Evolutionary conservation across 305 asterid genomes (phyloP).

Genomic region (Solanum hybrid): DNA sequence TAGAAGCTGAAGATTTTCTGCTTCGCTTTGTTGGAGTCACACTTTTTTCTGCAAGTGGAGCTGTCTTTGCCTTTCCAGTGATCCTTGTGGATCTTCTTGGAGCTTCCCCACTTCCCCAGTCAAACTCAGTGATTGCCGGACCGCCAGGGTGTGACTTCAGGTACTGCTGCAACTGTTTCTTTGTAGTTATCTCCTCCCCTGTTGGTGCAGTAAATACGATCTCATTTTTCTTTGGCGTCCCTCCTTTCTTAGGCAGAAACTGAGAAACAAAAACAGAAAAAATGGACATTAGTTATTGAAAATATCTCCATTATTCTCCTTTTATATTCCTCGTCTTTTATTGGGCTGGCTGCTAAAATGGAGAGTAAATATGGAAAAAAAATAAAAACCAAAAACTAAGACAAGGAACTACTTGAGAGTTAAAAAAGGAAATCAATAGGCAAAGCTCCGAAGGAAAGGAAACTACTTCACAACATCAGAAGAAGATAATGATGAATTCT

Average conservation of each 20-base stretch:
- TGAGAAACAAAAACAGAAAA: background rate
- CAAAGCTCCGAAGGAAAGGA: background rate
- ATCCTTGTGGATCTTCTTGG: slow-evolving; percentile 51
- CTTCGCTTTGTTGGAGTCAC: slow-evolving; percentile 24
- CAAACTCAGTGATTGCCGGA: slow-evolving; percentile 30
- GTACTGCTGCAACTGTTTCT: slow-evolving; percentile 35
- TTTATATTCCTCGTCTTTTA: background rate
- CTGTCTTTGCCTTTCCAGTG: slow-evolving; percentile 28
- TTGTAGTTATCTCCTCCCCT: slow-evolving; percentile 38
- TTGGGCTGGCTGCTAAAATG: background rate
- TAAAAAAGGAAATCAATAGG: background rate
- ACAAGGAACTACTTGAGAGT: background rate
- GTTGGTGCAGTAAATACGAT: slow-evolving; percentile 42
- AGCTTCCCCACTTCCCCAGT: slow-evolving; percentile 47
- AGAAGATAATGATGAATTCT: background rate
- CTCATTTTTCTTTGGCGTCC: slow-evolving; percentile 32
- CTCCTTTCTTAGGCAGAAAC: slow-evolving; percentile 26
- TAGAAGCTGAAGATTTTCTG: slow-evolving; percentile 24
- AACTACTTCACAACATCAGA: background rate
- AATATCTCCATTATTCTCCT: background rate
- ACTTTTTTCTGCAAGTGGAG: slow-evolving; percentile 19
- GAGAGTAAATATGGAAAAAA: background rate
- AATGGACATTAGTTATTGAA: background rate
- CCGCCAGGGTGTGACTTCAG: slow-evolving; percentile 43
- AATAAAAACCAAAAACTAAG: background rate